These are phyloP conservation scores for Xylaria sp. DNA, from an alignment of 2,329 filamentous ascomycete genomes.

Conservation along the genomic window DNA sequence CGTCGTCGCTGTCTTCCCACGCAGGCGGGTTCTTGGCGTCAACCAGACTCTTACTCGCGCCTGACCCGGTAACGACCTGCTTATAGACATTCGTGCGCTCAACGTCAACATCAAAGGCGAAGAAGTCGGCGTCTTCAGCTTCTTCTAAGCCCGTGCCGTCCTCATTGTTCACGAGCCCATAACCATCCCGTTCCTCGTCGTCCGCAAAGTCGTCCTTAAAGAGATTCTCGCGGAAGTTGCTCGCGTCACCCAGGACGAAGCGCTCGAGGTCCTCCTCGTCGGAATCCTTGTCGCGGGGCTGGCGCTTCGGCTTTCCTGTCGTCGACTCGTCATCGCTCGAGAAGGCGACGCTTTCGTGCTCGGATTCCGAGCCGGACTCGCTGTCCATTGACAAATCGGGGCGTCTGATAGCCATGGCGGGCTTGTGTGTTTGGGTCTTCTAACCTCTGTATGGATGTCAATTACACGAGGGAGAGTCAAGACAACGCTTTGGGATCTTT, in stretches of 20 bases:
- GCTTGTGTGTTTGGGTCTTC: background rate
- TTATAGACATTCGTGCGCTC: conserved; percentile 43
- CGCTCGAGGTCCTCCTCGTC: conserved; percentile 82
- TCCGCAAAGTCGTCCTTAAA: conserved; percentile 47
- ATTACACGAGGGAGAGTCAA: background rate
- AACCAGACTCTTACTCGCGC: conserved; percentile 23
- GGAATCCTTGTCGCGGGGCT: conserved; percentile 62
- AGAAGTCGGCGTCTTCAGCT: conserved; percentile 74
- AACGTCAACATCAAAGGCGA: conserved; percentile 77
- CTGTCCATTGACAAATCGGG: conserved; percentile 24
- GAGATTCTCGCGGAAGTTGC: conserved; percentile 73
- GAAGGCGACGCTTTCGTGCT: conserved; percentile 26
- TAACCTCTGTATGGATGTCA: background rate
- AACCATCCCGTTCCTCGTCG: conserved; percentile 27
- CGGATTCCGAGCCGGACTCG: conserved; percentile 22
- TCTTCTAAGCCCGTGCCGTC: conserved; percentile 51
- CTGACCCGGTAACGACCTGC: conserved; percentile 21
- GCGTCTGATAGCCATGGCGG: conserved; percentile 23
- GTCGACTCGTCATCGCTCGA: conserved; percentile 30
- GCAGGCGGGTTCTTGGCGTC: conserved; percentile 46
- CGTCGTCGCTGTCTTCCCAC: conserved; percentile 96
- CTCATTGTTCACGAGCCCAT: conserved; percentile 40
- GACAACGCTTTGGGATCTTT: background rate
- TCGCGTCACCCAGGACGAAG: conserved; percentile 80
- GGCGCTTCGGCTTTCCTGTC: conserved; percentile 25